A percentile compares a stretch with the other conserved stretches of the same genome.
These are phyloP conservation scores for Thelonectria blattea DNA, from an alignment of 2,329 filamentous ascomycete genomes.

Conservation along the genomic window DNA sequence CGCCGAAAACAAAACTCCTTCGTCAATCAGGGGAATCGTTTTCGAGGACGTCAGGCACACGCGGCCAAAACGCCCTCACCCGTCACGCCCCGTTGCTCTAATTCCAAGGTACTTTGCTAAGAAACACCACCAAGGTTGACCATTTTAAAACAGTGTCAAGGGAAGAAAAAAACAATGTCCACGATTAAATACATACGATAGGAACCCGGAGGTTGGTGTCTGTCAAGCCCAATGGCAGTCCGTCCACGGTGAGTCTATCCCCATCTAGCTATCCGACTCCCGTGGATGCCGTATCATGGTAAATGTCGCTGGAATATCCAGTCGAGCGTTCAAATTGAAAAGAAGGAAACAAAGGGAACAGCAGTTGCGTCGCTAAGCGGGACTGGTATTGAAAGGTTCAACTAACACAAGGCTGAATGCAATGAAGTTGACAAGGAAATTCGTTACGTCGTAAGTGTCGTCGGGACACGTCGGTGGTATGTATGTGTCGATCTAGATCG, in stretches of 20 bases:
- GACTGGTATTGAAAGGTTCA: slow-evolving; percentile 32
- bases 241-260: slow-evolving; percentile 25
- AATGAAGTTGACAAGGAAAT: slow-evolving; percentile 35
- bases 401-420: slow-evolving; percentile 42
- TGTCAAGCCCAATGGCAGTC: slow-evolving; percentile 16
- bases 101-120: slow-evolving; percentile 8
- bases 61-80: slow-evolving; percentile 1
- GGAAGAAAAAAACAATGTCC: slow-evolving; percentile 29
- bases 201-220: slow-evolving; percentile 22
- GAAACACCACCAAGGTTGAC: slow-evolving; percentile 8
- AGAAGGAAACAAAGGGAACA: slow-evolving; percentile 35
- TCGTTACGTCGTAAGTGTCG: slow-evolving; percentile 42
- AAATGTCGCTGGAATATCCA: slow-evolving; percentile 12
- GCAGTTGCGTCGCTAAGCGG: slow-evolving; percentile 36
- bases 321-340: slow-evolving; percentile 10
- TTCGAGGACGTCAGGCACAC: neutral
- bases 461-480: slow-evolving; percentile 26
- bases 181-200: slow-evolving; percentile 38
- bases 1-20: slow-evolving; percentile 25
- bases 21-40: slow-evolving; percentile 22
- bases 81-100: slow-evolving; percentile 15
- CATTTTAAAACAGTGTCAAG: slow-evolving; percentile 10
- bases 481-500: slow-evolving; percentile 10
- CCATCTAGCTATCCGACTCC: neutral
- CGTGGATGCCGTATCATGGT: slow-evolving; percentile 6